Percentiles rank a stretch among this genome's conserved stretches.
phyloP scores from a whole-genome alignment of 2,329 filamentous ascomycete species.

The Aureobasidium sp. region DNA sequence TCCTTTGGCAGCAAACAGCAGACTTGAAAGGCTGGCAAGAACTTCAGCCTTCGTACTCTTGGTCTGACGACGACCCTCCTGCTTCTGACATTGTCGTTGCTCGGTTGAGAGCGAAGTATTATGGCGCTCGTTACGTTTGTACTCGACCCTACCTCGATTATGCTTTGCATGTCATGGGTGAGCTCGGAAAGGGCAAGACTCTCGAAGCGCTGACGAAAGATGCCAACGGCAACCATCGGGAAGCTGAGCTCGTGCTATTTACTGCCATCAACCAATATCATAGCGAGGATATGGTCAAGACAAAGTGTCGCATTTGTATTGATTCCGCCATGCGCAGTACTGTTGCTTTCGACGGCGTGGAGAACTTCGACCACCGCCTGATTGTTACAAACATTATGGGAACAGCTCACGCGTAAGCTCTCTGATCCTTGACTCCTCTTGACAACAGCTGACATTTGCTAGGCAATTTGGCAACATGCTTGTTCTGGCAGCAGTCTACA shows the following conservation, averaged over 20 bases:
- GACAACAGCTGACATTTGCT: background rate
- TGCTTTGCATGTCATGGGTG: slow-evolving; percentile 43
- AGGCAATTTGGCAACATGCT: slow-evolving; percentile 97
- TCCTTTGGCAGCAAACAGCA: slow-evolving; percentile 23
- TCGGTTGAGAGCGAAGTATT: slow-evolving; percentile 85
- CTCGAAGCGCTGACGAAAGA: slow-evolving; percentile 23
- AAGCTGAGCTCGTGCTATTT: slow-evolving; percentile 26
- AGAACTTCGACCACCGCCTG: slow-evolving; percentile 43
- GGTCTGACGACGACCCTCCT: slow-evolving; percentile 60
- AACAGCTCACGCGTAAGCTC: slow-evolving; percentile 84
- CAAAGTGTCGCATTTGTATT: slow-evolving; percentile 45
- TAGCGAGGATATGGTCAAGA: slow-evolving; percentile 20
- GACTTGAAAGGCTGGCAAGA: slow-evolving; percentile 43
- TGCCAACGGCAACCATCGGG: slow-evolving; percentile 21
- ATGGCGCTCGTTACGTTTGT: slow-evolving; percentile 83
- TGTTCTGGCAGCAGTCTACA: slow-evolving; percentile 75
- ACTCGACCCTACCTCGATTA: slow-evolving; percentile 67
- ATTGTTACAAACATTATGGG: slow-evolving; percentile 93
- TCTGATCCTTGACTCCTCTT: background rate
- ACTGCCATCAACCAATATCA: slow-evolving; percentile 23
- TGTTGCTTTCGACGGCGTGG: slow-evolving; percentile 65
- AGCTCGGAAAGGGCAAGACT: slow-evolving; percentile 16
- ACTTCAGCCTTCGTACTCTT: slow-evolving; percentile 40
- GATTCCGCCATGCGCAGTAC: slow-evolving; percentile 77
- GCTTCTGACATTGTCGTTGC: slow-evolving; percentile 70